Evolutionary conservation across 352 stramenopile species (phyloP).

Genomic region (Pythium graminicola): DNA sequence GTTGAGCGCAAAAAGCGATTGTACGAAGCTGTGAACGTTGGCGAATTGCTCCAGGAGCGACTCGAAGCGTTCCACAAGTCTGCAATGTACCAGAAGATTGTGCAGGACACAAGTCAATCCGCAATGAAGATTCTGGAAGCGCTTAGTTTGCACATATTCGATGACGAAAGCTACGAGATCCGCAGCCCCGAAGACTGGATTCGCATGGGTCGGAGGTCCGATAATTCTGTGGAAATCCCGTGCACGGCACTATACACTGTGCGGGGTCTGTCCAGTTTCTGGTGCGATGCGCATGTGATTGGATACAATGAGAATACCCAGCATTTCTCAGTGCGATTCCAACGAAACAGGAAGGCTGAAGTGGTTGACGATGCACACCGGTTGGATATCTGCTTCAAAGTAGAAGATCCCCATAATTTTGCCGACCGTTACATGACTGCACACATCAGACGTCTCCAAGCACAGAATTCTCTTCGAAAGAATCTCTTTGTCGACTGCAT

Average conservation of each 20-base stretch:
- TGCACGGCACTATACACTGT: slow-evolving; percentile 64
- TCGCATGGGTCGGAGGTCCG: slow-evolving; percentile 32
- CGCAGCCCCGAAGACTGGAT: slow-evolving; percentile 64
- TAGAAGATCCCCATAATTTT: slow-evolving; percentile 72
- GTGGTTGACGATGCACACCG: slow-evolving; percentile 35
- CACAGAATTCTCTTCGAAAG: slow-evolving; percentile 56
- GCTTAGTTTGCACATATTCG: slow-evolving; percentile 62
- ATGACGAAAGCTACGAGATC: slow-evolving; percentile 78
- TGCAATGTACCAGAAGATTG: slow-evolving; percentile 26
- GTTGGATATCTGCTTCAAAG: slow-evolving; percentile 78
- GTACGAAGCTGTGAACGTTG: slow-evolving; percentile 34
- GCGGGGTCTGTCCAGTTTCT: slow-evolving; percentile 49
- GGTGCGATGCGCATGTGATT: slow-evolving; percentile 55
- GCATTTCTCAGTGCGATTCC: slow-evolving; percentile 55
- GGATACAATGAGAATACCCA: slow-evolving; percentile 37
- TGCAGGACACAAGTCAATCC: slow-evolving; percentile 27
- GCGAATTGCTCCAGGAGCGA: slow-evolving; percentile 25
- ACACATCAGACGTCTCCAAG: slow-evolving; percentile 51
- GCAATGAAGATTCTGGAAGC: slow-evolving; percentile 42
- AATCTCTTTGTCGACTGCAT: slow-evolving; percentile 71
- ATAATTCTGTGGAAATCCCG: slow-evolving; percentile 60
- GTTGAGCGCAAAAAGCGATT: slow-evolving; percentile 39
- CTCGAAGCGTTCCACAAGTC: slow-evolving; percentile 28
- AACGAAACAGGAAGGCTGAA: slow-evolving; percentile 57
- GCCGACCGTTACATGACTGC: slow-evolving; percentile 63